Evolutionary conservation across 495 filamentous ascomycete genomes (phyloP).

Genomic region (Cryomyces antarcticus): DNA sequence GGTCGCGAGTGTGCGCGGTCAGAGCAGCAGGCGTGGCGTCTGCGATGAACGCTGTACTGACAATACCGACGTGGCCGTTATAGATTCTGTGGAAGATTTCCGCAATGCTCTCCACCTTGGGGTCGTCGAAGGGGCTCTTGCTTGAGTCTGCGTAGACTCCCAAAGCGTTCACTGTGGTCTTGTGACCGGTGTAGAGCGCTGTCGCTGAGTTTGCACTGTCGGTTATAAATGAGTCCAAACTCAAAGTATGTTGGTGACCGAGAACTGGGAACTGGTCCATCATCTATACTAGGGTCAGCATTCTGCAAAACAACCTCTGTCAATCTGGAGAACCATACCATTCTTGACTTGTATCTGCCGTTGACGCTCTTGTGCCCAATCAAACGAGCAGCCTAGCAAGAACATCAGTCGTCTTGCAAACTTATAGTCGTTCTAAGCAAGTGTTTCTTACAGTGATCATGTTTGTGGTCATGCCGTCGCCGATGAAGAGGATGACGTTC

Average conservation of each 20-base stretch:
- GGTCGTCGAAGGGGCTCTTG: slow-evolving; percentile 44
- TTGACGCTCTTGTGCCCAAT: slow-evolving; percentile 58
- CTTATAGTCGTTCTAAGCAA: background rate
- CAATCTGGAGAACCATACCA: slow-evolving; percentile 13
- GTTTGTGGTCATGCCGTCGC: slow-evolving; percentile 65
- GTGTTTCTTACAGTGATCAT: slow-evolving; percentile 30
- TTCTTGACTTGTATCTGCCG: slow-evolving; percentile 45
- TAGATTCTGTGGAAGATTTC: slow-evolving; percentile 46
- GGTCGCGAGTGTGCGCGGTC: slow-evolving; percentile 41
- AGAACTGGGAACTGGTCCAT: slow-evolving; percentile 55
- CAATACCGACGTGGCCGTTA: slow-evolving; percentile 32
- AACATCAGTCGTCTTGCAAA: background rate
- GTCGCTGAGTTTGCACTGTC: slow-evolving; percentile 60
- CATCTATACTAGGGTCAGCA: slow-evolving; percentile 2
- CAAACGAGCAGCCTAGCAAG: slow-evolving; percentile 35
- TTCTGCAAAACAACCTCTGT: no score
- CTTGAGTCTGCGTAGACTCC: slow-evolving; percentile 54
- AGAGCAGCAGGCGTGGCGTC: slow-evolving; percentile 55
- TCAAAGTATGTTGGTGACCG: slow-evolving; percentile 40
- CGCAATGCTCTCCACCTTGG: slow-evolving; percentile 58
- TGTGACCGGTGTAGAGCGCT: slow-evolving; percentile 54
- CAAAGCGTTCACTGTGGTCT: slow-evolving; percentile 45
- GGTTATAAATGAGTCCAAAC: slow-evolving; percentile 41
- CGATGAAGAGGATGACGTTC: slow-evolving; percentile 61
- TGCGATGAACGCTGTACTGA: slow-evolving; percentile 47